Evolutionary conservation across 2,329 filamentous ascomycete species (phyloP), one percentile per base, ranked within the genome.

Genomic region (Paecilomyces dactylethromorphus): DNA sequence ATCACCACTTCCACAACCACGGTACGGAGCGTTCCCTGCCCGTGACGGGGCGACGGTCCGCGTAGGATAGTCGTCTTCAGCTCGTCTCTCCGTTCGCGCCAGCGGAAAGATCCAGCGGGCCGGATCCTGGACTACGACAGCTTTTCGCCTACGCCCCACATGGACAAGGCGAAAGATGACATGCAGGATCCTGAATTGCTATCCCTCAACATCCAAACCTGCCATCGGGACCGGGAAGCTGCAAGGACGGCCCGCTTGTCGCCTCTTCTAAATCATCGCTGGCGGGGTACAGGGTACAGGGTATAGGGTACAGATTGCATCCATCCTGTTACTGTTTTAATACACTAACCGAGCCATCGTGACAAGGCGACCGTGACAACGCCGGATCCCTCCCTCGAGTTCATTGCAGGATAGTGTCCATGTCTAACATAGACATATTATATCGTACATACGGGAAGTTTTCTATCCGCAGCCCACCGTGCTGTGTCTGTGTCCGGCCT

Each of bases 231-330:
- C 39, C 39, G 39, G 39, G 39, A 45, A 22, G n/a, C 50, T 52
- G 50, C 50, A 52, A 52, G 39, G 50, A 52, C 50, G 50, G 50
- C 50, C 50, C 50, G 50, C 21, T 52, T 52, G n/a, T 52, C n/a
- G 50, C 50, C 21, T 52, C 18, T 24, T 52, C 13, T 24, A 45
- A 45, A 5, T 7, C 35, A n/a, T 45, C 35, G 8, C 35, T n/a
- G 15, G 35, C 35, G 35, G 35, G 35, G 35, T 45, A n/a, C n/a
- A n/a, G n/a, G n/a, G n/a, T n/a, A n/a, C n/a, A n/a, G n/a, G n/a
- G n/a, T n/a, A n/a, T n/a, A n/a, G n/a, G n/a, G n/a, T n/a, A 45
- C 35, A 45, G 35, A 45, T 45, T n/a, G n/a, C 35, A 45, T 45
- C 35, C 35, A n/a, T 15, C 15, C 18, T n/a, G n/a, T 45, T 45